phyloP scores from a whole-genome alignment of 2,329 filamentous ascomycete genomes.

The Dothistroma septosporum region DNA sequence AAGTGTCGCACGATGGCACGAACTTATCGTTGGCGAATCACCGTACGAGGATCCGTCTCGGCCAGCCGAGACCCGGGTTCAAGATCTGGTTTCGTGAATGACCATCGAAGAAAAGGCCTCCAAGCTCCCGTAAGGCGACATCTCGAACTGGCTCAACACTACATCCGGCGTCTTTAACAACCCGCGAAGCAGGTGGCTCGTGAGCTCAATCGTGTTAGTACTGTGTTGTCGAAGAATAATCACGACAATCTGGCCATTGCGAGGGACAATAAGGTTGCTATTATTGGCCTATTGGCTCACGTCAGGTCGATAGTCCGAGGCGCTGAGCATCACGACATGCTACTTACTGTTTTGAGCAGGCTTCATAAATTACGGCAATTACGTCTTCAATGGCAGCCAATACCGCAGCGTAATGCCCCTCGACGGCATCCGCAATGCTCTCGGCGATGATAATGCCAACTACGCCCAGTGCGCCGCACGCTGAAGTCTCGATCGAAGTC shows the following conservation, averaged over 20 bases:
- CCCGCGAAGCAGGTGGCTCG: slow-evolving; percentile 58
- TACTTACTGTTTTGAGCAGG: background rate
- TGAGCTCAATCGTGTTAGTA: slow-evolving; percentile 62
- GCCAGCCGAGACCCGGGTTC: slow-evolving; percentile 59
- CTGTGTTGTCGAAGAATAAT: slow-evolving; percentile 71
- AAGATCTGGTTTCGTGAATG: slow-evolving; percentile 68
- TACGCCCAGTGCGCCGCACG: slow-evolving; percentile 68
- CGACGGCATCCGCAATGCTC: slow-evolving; percentile 61
- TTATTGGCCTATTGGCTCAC: slow-evolving; percentile 71
- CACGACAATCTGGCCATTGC: slow-evolving; percentile 59
- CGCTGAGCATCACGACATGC: background rate
- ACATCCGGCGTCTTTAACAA: slow-evolving; percentile 63
- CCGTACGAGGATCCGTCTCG: slow-evolving; percentile 54
- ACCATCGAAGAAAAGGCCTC: slow-evolving; percentile 69
- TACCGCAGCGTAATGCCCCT: slow-evolving; percentile 65
- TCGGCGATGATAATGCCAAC: slow-evolving; percentile 55
- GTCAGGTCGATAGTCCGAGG: slow-evolving; percentile 36
- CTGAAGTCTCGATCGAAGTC: slow-evolving; percentile 69
- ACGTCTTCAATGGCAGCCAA: slow-evolving; percentile 63
- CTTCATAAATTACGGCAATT: slow-evolving; percentile 71
- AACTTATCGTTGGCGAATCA: slow-evolving; percentile 34
- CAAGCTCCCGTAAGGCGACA: slow-evolving; percentile 61
- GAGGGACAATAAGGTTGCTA: slow-evolving; percentile 62
- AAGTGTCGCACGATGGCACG: slow-evolving; percentile 4
- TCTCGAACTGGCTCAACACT: slow-evolving; percentile 70